Conservation (phyloP, 129 eudicot genomes). For the Chrysanthemum lavandulifolium region DNA sequence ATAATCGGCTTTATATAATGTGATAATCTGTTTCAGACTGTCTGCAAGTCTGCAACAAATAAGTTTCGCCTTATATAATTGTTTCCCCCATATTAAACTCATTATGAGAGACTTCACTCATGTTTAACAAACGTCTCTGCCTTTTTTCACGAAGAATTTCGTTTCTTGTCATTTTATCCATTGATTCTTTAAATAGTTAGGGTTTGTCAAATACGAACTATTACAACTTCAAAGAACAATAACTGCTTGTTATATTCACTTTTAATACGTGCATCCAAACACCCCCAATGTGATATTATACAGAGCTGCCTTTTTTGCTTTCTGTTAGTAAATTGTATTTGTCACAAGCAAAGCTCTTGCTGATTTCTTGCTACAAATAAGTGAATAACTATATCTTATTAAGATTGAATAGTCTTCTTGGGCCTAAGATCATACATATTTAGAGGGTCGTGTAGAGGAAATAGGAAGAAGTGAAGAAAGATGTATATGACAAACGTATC, state of each 20-base stretch:
- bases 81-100: not conserved
- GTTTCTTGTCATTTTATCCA: not conserved
- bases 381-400: not conserved
- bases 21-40: not conserved
- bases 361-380: not conserved
- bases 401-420: not conserved
- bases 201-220: not conserved
- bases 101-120: not conserved
- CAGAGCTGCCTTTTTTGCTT: not conserved
- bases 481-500: not conserved
- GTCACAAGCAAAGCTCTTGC: not conserved
- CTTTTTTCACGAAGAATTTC: not conserved
- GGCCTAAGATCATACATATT: no score
- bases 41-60: not conserved
- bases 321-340: not conserved
- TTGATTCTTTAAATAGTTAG: not conserved
- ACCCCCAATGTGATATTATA: not conserved
- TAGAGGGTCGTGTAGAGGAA: not conserved
- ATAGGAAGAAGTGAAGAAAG: not conserved
- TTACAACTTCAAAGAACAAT: not conserved
- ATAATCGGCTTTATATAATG: not conserved
- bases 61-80: not conserved
- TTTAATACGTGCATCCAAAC: not conserved
- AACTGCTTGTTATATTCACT: not conserved
- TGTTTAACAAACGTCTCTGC: not conserved